These are phyloP conservation scores for Alternaria brassicae DNA, from an alignment of 2,329 filamentous ascomycete species.

Conservation along the genomic window DNA sequence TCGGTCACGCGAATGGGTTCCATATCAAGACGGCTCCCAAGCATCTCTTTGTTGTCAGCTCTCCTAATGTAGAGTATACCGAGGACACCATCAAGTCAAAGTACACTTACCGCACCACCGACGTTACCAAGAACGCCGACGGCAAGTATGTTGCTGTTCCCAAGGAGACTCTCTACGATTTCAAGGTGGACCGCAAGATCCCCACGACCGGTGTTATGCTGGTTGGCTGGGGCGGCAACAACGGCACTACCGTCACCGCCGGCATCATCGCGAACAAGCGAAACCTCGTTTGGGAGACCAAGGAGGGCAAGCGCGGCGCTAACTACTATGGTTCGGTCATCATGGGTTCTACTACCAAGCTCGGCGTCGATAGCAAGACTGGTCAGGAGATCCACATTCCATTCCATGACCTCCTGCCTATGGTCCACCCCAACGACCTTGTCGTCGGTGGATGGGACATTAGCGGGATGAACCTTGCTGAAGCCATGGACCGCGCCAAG, in stretches of 20 bases:
- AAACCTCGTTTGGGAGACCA: conserved; percentile 87
- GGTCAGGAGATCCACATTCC: conserved; percentile 93
- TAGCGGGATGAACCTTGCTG: conserved; percentile 84
- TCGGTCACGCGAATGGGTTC: conserved; percentile 63
- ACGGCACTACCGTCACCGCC: conserved; percentile 94
- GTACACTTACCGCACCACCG: conserved; percentile 96
- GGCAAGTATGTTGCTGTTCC: conserved; percentile 85
- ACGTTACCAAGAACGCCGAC: conserved; percentile 72
- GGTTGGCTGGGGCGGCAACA: conserved; percentile 97
- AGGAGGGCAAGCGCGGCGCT: conserved; percentile 81
- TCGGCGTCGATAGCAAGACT: conserved; percentile 85
- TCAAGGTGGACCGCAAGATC: conserved; percentile 94
- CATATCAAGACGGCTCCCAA: conserved; percentile 54
- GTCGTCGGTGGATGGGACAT: conserved; percentile 98
- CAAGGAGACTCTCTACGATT: conserved; percentile 90
- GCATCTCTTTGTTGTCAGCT: conserved; percentile 83
- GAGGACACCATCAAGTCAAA: conserved; percentile 87
- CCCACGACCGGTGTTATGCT: conserved; percentile 97
- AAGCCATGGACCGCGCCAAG: conserved; percentile 93
- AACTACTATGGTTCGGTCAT: conserved; percentile 99
- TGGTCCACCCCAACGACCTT: conserved; percentile 97
- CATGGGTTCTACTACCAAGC: conserved; percentile 97
- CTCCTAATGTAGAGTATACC: conserved; percentile 91
- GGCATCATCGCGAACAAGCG: conserved; percentile 96
- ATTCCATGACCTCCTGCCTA: conserved; percentile 91